Percentiles rank a stretch among this genome's conserved stretches.
Evolutionary conservation across 306 rosid species (phyloP).

Genomic region (Pyrus betulifolia): DNA sequence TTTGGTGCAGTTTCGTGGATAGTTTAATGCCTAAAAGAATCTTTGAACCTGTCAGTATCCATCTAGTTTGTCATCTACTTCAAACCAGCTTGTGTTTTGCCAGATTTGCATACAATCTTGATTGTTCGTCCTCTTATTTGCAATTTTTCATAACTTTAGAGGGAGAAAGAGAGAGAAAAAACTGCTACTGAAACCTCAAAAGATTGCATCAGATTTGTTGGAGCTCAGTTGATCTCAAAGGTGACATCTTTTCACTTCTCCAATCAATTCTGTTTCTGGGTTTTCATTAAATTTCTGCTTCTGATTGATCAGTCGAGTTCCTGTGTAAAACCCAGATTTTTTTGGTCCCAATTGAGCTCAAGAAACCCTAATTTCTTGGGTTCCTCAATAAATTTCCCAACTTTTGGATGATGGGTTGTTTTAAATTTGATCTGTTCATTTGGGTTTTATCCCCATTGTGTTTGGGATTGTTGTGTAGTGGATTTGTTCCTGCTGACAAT

Average conservation of each 20-base stretch:
- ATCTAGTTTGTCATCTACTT: conserved; percentile 30
- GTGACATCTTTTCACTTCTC: conserved; percentile 14
- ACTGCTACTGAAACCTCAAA: neutral
- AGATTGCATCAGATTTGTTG: conserved; percentile 9
- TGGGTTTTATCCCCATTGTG: conserved; percentile 41
- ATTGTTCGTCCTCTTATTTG: conserved; percentile 6
- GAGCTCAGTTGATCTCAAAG: conserved; percentile 20
- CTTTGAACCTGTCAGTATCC: conserved; percentile 14
- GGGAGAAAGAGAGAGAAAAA: neutral
- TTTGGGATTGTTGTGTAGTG: conserved; percentile 35
- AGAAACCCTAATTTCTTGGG: neutral
- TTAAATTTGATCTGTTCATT: conserved; percentile 30
- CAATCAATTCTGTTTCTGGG: conserved; percentile 11
- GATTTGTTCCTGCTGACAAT: conserved; percentile 50
- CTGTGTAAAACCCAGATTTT: conserved; percentile 14
- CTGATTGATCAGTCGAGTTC: neutral
- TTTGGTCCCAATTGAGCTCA: neutral
- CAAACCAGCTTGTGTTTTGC: conserved; percentile 14
- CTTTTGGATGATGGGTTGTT: conserved; percentile 28
- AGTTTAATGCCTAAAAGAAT: neutral
- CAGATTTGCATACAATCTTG: conserved; percentile 4
- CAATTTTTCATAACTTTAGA: neutral
- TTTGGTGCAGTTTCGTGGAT: neutral
- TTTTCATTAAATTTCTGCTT: neutral
- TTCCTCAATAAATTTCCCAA: conserved; percentile 7